A percentile compares a stretch with the other conserved stretches of the same genome.
Evolutionary conservation across 805 yeast genomes (phyloP).

Genomic region (Starmera pachycereana): DNA sequence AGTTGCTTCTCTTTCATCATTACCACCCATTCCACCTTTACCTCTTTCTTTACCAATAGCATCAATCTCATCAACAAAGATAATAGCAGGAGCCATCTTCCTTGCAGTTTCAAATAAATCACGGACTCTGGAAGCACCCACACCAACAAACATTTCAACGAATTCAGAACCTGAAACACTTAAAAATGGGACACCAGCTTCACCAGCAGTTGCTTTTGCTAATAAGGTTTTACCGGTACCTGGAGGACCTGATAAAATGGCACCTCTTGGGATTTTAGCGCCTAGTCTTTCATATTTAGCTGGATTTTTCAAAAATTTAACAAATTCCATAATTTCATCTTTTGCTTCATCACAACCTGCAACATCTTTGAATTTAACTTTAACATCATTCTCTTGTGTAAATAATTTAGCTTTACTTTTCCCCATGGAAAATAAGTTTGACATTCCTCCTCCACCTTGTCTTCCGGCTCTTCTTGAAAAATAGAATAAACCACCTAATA

Average conservation of each 20-base stretch:
- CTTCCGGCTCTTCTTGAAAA: constrained; percentile 33
- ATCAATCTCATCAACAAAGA: constrained; percentile 91
- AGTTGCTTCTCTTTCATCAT: constrained; percentile 91
- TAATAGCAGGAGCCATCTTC: constrained; percentile 81
- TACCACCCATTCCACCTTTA: constrained; percentile 68
- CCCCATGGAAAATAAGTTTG: constrained; percentile 69
- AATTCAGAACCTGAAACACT: constrained; percentile 92
- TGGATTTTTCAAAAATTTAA: constrained; percentile 78
- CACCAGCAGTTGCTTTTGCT: constrained; percentile 95
- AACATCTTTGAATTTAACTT: constrained; percentile 76
- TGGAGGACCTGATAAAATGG: constrained; percentile 89
- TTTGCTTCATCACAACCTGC: constrained; percentile 95
- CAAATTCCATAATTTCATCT: constrained; percentile 93
- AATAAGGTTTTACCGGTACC: constrained; percentile 93
- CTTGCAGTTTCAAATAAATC: constrained; percentile 86
- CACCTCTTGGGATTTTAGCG: constrained; percentile 94
- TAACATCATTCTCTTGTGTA: constrained; percentile 76
- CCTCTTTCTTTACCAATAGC: constrained; percentile 86
- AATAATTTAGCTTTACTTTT: constrained; percentile 72
- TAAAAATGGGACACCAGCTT: constrained; percentile 88
- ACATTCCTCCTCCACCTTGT: constrained; percentile 40
- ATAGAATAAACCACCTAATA: constrained; percentile 61
- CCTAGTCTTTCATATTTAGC: constrained; percentile 77
- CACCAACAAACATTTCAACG: constrained; percentile 96
- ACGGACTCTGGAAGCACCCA: constrained; percentile 91